phyloP scores from a whole-genome alignment of 2,329 filamentous ascomycete species.

The Xylaria digitata region DNA sequence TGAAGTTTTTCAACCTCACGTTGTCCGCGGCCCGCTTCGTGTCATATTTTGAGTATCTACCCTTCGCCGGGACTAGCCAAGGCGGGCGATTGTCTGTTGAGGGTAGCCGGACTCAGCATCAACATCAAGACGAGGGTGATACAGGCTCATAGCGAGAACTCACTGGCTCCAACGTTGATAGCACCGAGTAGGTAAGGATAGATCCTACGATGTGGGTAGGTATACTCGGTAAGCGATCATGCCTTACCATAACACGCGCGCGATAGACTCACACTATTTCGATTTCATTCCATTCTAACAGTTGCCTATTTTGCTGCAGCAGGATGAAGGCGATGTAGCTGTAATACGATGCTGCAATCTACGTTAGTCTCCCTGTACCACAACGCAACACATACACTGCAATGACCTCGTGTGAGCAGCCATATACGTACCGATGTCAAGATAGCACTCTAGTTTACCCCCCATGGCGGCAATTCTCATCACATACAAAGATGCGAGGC shows the following conservation, averaged over 20 bases:
- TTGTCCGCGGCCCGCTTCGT: conserved; percentile 53
- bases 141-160: conserved; percentile 24
- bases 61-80: conserved; percentile 77
- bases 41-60: conserved; percentile 63
- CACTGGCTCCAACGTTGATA: conserved; percentile 70
- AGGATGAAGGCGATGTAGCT: conserved; percentile 69
- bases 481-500: neutral
- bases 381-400: too few species aligned
- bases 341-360: conserved; percentile 69
- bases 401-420: neutral
- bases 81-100: conserved; percentile 75
- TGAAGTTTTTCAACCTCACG: conserved; percentile 53
- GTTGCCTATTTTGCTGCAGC: conserved; percentile 65
- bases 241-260: neutral
- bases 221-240: neutral
- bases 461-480: conserved; percentile 59
- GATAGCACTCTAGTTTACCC: conserved; percentile 72
- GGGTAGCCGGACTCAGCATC: neutral
- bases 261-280: conserved; percentile 69
- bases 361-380: conserved; percentile 14
- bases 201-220: conserved; percentile 59
- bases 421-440: conserved; percentile 69
- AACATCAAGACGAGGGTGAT: too few species aligned
- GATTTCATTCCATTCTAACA: conserved; percentile 68
- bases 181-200: conserved; percentile 78